A percentile compares a stretch with the other conserved stretches of the same genome.
These are phyloP conservation scores for Sporisorium scitamineum DNA, from an alignment of 1,284 basidiomycete genomes.

Conservation along the genomic window DNA sequence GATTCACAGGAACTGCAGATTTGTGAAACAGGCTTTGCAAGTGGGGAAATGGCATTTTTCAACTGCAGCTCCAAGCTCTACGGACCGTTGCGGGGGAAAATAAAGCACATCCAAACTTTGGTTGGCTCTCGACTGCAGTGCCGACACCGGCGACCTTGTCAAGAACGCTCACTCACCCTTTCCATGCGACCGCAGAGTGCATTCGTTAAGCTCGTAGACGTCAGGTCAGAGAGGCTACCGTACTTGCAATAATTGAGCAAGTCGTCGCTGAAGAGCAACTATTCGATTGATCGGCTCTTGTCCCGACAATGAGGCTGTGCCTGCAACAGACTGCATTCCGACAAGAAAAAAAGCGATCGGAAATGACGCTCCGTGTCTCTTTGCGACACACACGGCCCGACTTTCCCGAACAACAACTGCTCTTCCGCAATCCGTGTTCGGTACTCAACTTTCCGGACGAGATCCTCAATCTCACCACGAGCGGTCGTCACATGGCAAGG, in stretches of 20 bases:
- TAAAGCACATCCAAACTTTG: background rate
- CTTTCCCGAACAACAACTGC: background rate
- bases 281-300: background rate
- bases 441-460: too few relatives aligned
- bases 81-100: background rate
- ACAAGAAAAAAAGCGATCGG: conserved; percentile 1
- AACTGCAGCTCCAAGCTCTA: background rate
- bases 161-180: background rate
- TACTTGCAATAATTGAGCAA: background rate
- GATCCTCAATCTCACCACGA: too few relatives aligned
- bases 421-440: too few relatives aligned
- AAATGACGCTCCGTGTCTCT: conserved; percentile 17
- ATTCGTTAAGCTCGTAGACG: too few relatives aligned
- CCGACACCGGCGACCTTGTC: background rate
- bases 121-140: background rate
- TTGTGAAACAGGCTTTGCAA: background rate
- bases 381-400: conserved; percentile 12
- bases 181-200: conserved; percentile 1
- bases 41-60: background rate
- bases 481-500: too few relatives aligned
- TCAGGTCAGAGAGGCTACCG: too few relatives aligned
- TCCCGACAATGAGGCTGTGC: conserved; percentile 28
- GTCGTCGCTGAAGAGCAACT: too few relatives aligned
- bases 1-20: background rate
- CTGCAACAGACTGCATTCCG: conserved; percentile 10